These are phyloP conservation scores for Dendrobium huoshanense DNA, from an alignment of 106 monocot species.

Conservation along the genomic window DNA sequence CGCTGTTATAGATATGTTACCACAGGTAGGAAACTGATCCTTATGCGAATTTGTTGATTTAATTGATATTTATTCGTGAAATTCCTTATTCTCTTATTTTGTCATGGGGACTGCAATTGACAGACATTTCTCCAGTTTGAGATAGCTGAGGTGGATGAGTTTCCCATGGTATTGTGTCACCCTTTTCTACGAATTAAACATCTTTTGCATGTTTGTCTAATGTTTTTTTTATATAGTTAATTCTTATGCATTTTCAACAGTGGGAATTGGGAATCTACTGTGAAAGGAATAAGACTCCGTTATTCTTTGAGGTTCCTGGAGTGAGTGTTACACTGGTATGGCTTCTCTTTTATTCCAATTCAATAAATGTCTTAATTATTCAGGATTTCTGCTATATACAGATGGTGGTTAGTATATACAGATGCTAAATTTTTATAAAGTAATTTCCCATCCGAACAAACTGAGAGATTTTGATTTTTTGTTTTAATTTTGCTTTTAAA, in stretches of 20 bases:
- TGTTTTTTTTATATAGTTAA: background rate
- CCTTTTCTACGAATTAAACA: background rate
- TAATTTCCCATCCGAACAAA: background rate
- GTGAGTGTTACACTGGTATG: conserved; percentile 40
- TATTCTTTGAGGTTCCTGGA: conserved; percentile 22
- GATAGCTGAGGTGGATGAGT: conserved; percentile 49
- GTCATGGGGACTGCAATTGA: conserved; percentile 17
- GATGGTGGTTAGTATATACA: background rate
- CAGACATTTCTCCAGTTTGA: conserved; percentile 48
- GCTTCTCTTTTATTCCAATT: background rate
- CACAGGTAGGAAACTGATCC: conserved; percentile 18
- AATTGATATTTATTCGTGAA: background rate
- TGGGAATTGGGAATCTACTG: background rate
- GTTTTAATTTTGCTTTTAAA: background rate
- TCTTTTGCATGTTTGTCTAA: background rate
- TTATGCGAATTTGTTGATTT: background rate
- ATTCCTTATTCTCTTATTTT: background rate
- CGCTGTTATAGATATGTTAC: conserved; percentile 8
- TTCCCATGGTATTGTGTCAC: conserved; percentile 26
- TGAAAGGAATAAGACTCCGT: background rate
- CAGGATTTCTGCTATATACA: background rate
- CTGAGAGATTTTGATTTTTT: background rate
- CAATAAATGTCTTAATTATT: background rate
- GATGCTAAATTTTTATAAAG: background rate
- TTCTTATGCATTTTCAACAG: conserved; percentile 11